These are phyloP conservation scores for Wickerhamomyces sp. DNA, from an alignment of 1,139 yeast genomes.

Conservation along the genomic window DNA sequence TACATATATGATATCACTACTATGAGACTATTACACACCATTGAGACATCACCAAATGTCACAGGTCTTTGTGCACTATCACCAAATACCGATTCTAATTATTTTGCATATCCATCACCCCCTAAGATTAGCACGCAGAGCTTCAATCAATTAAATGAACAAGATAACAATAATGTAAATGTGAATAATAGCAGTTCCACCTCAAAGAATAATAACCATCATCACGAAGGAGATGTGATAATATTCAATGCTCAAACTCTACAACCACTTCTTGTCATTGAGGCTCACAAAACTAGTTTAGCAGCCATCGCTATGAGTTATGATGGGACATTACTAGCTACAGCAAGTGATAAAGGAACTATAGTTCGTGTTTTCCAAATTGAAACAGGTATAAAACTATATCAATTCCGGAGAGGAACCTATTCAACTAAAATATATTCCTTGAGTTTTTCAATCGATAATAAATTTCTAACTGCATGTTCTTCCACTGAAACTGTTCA, in stretches of 20 bases:
- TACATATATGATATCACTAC: constrained; percentile 84
- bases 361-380: constrained; percentile 86
- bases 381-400: constrained; percentile 74
- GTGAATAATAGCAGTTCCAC: constrained; percentile 27
- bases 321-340: constrained; percentile 82
- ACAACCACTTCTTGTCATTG: constrained; percentile 85
- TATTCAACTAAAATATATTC: constrained; percentile 89
- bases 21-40: constrained; percentile 84
- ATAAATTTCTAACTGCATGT: constrained; percentile 73
- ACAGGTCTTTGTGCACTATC: constrained; percentile 57
- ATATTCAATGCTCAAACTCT: constrained; percentile 72
- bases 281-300: constrained; percentile 85
- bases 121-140: constrained; percentile 30
- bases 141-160: constrained; percentile 11
- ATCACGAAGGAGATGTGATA: constrained; percentile 77
- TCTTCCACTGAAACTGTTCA: constrained; percentile 94
- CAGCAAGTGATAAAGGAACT: constrained; percentile 95
- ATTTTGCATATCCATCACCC: constrained; percentile 87
- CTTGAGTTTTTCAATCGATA: constrained; percentile 72
- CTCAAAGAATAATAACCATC: constrained; percentile 19
- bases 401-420: constrained; percentile 91
- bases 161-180: constrained; percentile 1
- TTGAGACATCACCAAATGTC: constrained; percentile 76
- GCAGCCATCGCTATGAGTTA: constrained; percentile 74
- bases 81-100: constrained; percentile 58